Evolutionary conservation across 441 rosid genomes (phyloP), one percentile per base, ranked within the genome.

Genomic region (Mallotus japonicus): DNA sequence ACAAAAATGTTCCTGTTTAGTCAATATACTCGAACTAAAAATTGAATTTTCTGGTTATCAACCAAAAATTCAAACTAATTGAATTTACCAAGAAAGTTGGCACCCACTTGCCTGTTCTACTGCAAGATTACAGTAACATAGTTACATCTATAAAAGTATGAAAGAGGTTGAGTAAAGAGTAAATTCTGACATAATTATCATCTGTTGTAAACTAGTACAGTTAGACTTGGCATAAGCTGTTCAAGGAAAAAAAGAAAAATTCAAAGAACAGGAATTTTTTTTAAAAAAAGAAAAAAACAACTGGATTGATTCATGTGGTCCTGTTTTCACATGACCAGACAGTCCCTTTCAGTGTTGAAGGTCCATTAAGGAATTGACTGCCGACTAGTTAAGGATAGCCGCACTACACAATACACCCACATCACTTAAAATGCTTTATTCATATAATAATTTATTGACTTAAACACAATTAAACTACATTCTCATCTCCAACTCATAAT

Each of bases 301-400:
- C 56, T 37, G 60, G 34, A 34, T 62, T 51, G 68, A 61, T 2
- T 37, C 6, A 10, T 28, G 59, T 71, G 74, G 74, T 62, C 74
- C 67, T 60, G 34, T 49, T 61, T 61, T 22, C 44, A 50, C 65
- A 60, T 70, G 64, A 22, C 2, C 9, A 46, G 65, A 44, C 56
- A 58, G 68, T 71, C 67, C 2, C 32, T 62, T 61, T 51, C 74
- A 51, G 47, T 13, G 49, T 37, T 71, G 14, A 71, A 62, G 44
- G 34, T 51, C 60, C 51, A 28, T 10, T 62, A 10, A 70, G 65
- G 4, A 59, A 70, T 22, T 34, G 74, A 61, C 65, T 44, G 57
- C 58, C 59, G 32, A 49, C 49, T 32, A 24, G 65, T 24, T 20
- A 32, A 44, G 44, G 68, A 44, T 20, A 19, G 19, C 6, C 28